Evolutionary conservation across 768 basidiomycete genomes (phyloP).

Genomic region (Suillus variegatus): DNA sequence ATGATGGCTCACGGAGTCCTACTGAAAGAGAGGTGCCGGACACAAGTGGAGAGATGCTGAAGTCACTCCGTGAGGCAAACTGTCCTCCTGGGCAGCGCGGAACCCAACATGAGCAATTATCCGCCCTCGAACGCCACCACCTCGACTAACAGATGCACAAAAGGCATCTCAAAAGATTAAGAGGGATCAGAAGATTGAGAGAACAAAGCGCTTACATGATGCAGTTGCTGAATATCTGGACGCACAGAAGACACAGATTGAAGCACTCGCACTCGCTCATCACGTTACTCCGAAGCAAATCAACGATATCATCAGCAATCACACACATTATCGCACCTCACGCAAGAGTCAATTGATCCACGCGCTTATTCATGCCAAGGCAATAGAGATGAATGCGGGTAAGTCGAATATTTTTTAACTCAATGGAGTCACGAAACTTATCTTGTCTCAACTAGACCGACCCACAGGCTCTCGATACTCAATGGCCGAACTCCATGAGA

Average conservation of each 20-base stretch:
- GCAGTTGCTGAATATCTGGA: not conserved
- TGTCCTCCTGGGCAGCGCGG: not conserved
- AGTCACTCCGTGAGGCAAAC: not conserved
- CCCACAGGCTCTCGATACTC: not conserved
- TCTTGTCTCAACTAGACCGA: not conserved
- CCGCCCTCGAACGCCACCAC: too few species aligned
- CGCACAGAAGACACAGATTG: not conserved
- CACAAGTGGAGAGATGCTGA: too few species aligned
- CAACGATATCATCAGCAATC: not conserved
- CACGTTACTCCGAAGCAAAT: not conserved
- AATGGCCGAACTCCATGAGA: not conserved
- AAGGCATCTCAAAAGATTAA: not conserved
- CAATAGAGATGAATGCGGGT: conserved; percentile 8
- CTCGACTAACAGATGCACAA: too few species aligned
- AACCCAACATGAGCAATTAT: not conserved
- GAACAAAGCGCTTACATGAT: not conserved
- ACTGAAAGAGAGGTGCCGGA: too few species aligned
- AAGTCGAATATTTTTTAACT: not conserved
- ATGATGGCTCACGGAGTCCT: too few species aligned
- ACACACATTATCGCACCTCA: not conserved
- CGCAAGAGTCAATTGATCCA: not conserved
- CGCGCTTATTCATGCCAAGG: conserved; percentile 5
- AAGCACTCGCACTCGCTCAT: not conserved
- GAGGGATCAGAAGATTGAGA: not conserved
- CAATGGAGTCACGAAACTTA: not conserved